Evolutionary conservation across 148 eudicot genomes (phyloP).

Genomic region (Fagopyrum homotropicum): DNA sequence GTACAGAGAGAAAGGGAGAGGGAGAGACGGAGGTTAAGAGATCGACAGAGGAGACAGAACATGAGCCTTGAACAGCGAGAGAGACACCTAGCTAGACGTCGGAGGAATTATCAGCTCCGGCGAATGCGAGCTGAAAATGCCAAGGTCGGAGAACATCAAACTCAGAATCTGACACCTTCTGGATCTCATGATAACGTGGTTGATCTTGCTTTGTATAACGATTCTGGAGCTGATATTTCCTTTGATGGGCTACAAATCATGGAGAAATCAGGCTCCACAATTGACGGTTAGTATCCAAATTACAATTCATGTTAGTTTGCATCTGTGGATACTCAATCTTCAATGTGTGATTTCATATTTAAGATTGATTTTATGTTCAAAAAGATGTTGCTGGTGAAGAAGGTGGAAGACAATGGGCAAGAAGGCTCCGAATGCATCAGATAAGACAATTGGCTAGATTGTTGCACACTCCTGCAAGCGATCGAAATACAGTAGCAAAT

Average conservation of each 20-base stretch:
- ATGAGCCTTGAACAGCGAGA: constrained; percentile 56
- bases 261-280: constrained; percentile 10
- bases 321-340: too few relatives aligned
- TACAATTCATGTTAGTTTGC: too few relatives aligned
- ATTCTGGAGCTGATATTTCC: not conserved
- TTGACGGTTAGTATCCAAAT: constrained; percentile 13
- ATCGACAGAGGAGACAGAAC: constrained; percentile 48
- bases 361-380: not conserved
- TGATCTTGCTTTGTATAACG: not conserved
- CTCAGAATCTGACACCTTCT: not conserved
- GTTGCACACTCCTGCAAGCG: constrained; percentile 17
- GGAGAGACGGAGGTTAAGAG: constrained; percentile 48
- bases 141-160: constrained; percentile 14
- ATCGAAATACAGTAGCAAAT: constrained; percentile 12
- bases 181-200: not conserved
- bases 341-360: too few relatives aligned
- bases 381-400: not conserved
- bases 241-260: not conserved
- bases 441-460: constrained; percentile 40
- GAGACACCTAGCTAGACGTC: constrained; percentile 56
- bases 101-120: constrained; percentile 49
- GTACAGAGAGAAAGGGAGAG: constrained; percentile 42
- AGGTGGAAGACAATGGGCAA: not conserved
- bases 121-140: constrained; percentile 39
- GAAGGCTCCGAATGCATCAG: constrained; percentile 29